Base-by-base conservation (phyloP, 108 stramenopile species). In the Mayamaea pseudoterrestris region DNA sequence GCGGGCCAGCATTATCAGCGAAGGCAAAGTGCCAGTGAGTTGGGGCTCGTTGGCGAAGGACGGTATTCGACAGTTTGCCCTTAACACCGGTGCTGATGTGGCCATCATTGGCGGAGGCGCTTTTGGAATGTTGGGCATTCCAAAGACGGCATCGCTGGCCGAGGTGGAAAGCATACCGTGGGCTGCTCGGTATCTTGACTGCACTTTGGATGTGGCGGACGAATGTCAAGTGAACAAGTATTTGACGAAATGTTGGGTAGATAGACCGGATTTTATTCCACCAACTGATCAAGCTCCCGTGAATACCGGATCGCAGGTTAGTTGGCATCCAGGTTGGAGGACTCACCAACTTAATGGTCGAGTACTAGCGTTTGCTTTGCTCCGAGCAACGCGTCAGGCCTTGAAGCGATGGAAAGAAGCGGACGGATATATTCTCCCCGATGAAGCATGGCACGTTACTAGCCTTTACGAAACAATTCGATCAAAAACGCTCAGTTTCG, bases 361-460 rank as follows among this genome's bases (percentile, higher is more conserved):
- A 30, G 60, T 67, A 2, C 35, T 81, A 22, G 52, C 76, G 6
- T 77, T 76, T 40, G 67, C 48, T 24, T 28, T 86, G n/a, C 30
- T 86, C 27, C 35, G 51, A 20, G 84, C 74, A 12, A 34, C 73
- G 29, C 48, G 54, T 20, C 66, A 81, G 32, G 77, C 65, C 1
- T 44, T 86, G 47, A 40, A 48, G 20, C 23, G 43, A 31, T 89
- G 79, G 80, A 69, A 56, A 7, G 63, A 73, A n/a, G 65, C 60
- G 27, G 45, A 50, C 9, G 35, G 37, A 2, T 65, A 58, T 37
- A 44, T 22, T 16, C 45, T 89, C 17, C 39, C 61, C 9, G 86
- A 83, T 47, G 73, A 69, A 11, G 42, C 58, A 16, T 89, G 78
- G 72, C 68, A 78, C 42, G 43, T 76, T n/a, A 68, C 69, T 2